These are phyloP conservation scores for Neurospora tetraspora DNA, from an alignment of 495 filamentous ascomycete species.

Conservation along the genomic window DNA sequence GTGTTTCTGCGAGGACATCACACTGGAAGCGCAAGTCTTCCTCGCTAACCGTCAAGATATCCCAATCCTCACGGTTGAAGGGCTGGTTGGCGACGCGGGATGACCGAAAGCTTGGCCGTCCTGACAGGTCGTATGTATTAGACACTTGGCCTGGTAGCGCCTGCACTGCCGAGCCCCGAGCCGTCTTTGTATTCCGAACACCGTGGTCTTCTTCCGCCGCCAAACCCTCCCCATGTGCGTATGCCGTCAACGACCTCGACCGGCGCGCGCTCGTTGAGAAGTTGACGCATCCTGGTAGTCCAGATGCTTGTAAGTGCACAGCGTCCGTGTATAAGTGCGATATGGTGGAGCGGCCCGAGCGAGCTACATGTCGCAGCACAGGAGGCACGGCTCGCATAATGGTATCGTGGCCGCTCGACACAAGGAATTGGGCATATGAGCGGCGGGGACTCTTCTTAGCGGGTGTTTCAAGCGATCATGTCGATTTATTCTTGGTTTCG, in stretches of 20 bases:
- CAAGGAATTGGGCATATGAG: constrained; percentile 3
- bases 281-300: not conserved
- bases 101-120: not conserved
- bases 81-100: not conserved
- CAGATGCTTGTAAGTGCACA: not conserved
- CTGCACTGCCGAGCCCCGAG: not conserved
- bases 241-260: not conserved
- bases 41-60: constrained; percentile 9
- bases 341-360: not conserved
- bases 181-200: not conserved
- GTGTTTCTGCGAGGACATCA: constrained; percentile 27
- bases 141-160: not conserved
- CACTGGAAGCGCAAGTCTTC: constrained; percentile 36
- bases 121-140: constrained; percentile 10
- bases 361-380: constrained; percentile 3
- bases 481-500: not conserved
- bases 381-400: constrained; percentile 13
- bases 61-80: constrained; percentile 12
- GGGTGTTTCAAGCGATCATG: not conserved
- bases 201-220: not conserved
- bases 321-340: not conserved
- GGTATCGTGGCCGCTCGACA: not conserved
- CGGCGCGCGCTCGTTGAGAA: not conserved
- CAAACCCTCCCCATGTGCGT: not conserved
- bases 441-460: not conserved